These are phyloP conservation scores for Fusarium haematococcum DNA, from an alignment of 2,329 filamentous ascomycete genomes.

Conservation along the genomic window DNA sequence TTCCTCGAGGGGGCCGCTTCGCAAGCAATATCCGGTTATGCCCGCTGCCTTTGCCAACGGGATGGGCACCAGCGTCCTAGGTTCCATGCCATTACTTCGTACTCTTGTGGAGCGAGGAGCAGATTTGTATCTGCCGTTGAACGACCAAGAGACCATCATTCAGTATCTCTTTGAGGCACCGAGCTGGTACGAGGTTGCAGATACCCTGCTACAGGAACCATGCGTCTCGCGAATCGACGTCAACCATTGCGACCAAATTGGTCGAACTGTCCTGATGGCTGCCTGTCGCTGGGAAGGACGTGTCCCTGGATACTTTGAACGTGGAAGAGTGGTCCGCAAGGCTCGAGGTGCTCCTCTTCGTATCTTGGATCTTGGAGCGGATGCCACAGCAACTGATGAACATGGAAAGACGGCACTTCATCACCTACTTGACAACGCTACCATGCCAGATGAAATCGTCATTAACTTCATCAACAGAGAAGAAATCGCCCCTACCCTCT, in stretches of 20 bases:
- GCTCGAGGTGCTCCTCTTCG: neutral
- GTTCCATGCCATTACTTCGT: neutral
- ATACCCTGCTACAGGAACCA: constrained; percentile 22
- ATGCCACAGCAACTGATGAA: constrained; percentile 25
- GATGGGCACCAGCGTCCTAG: too few species aligned
- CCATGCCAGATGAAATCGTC: constrained; percentile 11
- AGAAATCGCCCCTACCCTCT: constrained; percentile 20
- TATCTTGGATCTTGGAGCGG: constrained; percentile 27
- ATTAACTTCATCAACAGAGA: constrained; percentile 26
- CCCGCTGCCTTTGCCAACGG: neutral
- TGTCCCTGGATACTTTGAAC: neutral
- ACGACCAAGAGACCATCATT: constrained; percentile 29
- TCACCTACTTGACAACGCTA: constrained; percentile 31
- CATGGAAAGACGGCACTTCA: constrained; percentile 36
- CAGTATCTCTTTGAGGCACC: constrained; percentile 32
- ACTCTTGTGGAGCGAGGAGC: constrained; percentile 23
- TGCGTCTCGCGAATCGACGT: constrained; percentile 35
- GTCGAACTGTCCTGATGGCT: constrained; percentile 35
- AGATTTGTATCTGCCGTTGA: constrained; percentile 31
- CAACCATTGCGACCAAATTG: constrained; percentile 27
- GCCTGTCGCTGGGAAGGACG: constrained; percentile 17
- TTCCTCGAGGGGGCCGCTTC: neutral
- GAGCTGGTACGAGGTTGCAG: neutral
- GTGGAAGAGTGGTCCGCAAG: neutral
- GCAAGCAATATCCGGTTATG: constrained; percentile 22